Conservation (phyloP, 768 basidiomycete species). For the Guyanaporus albipodus region DNA sequence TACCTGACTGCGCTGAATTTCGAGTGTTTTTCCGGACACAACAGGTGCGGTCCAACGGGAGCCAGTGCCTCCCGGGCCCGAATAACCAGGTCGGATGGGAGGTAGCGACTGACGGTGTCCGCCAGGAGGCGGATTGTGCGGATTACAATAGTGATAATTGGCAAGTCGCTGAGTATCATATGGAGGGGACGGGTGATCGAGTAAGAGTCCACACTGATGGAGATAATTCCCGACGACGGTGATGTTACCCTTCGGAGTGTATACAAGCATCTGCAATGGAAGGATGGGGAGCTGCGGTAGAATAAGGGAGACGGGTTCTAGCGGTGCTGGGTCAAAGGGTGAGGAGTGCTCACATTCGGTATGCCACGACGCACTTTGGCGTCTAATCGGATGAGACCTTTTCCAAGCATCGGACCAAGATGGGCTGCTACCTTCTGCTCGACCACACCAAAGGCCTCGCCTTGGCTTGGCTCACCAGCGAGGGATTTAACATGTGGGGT, state of each 20-base stretch:
- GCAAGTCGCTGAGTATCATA: slow-evolving; percentile 58
- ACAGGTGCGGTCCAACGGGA: slow-evolving; percentile 55
- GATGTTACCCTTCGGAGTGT: slow-evolving; percentile 93
- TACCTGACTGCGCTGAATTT: slow-evolving; percentile 89
- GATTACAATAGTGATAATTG: slow-evolving; percentile 78
- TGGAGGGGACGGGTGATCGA: slow-evolving; percentile 75
- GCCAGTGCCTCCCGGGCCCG: slow-evolving; percentile 35
- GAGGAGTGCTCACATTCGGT: slow-evolving; percentile 49
- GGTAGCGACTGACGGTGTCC: slow-evolving; percentile 47
- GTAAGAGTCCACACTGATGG: slow-evolving; percentile 58
- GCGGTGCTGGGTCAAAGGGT: slow-evolving; percentile 11
- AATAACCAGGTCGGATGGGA: slow-evolving; percentile 40
- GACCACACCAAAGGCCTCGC: slow-evolving; percentile 77
- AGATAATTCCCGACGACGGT: slow-evolving; percentile 75
- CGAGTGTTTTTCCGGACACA: slow-evolving; percentile 71
- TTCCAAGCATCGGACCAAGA: slow-evolving; percentile 80
- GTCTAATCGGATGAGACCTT: slow-evolving; percentile 77
- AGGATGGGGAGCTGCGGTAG: slow-evolving; percentile 68
- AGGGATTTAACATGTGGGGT: slow-evolving; percentile 50
- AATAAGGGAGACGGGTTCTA: slow-evolving; percentile 18
- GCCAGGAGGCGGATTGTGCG: slow-evolving; percentile 79
- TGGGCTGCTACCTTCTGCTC: slow-evolving; percentile 81
- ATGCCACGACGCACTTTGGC: slow-evolving; percentile 66
- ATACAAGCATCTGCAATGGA: slow-evolving; percentile 81
- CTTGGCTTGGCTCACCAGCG: slow-evolving; percentile 50